Base-by-base conservation (phyloP, 305 asterid genomes). In the Solanum hybrid region DNA sequence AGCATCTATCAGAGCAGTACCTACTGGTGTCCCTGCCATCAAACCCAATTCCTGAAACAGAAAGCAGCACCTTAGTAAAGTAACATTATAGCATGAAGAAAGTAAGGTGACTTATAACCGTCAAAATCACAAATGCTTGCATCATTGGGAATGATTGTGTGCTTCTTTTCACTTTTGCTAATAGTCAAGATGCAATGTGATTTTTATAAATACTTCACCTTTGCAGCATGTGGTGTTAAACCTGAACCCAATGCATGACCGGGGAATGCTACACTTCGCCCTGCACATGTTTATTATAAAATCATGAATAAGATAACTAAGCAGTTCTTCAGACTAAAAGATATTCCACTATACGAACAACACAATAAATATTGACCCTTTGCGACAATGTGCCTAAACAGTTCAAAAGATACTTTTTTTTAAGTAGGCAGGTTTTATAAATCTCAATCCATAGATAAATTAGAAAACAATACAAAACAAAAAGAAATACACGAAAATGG, bases 231-330 rank as follows among this genome's bases (percentile, higher is more conserved):
- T 87, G 93, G 95, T 77, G 97, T 96, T 91, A 97, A 94, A 88
- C 99, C 99, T 87, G 94, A 94, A 87, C 99, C 99, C 95, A 97
- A 94, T 73, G 98, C 97, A 93, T 97, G 98, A 75, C 99, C 99
- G 90, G 99, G 99, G 93, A 97, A 97, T 90, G 99, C 98, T 85
- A 97, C 98, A 93, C 99, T 96, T 87, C 98, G 93, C 90, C 99
- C 99, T 97, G 98, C 68, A 90, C 86, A 89, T 41, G 79, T 89
- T 87, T 75, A 41, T 89, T 85, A 76, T 22, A 38, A 41, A 77
- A 78, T 79, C 72, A 37, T 79, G 83, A 78, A 76, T 75, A 84
- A 36, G 73, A 89, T 86, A 78, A 84, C 75, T 85, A 85, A 20
- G 45, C 88, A 85, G 77, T 31, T 85, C 88, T 85, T 57, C 22